A percentile compares a stretch with the other conserved stretches of the same genome.
These are phyloP conservation scores for Ophiocordyceps australis DNA, from an alignment of 2,329 filamentous ascomycete genomes.

Conservation along the genomic window DNA sequence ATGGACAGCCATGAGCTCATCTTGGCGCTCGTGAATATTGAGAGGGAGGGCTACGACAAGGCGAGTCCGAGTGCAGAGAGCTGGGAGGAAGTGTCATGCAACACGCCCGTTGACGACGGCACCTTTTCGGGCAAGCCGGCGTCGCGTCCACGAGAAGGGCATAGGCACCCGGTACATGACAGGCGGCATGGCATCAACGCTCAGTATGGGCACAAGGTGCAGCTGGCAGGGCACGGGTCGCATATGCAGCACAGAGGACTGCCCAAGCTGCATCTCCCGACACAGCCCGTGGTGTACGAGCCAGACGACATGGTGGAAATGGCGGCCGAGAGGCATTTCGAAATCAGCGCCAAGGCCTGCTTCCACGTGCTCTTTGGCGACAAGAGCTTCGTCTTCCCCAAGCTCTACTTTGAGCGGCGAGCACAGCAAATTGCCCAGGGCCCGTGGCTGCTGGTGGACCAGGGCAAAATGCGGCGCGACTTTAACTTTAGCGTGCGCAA, in stretches of 20 bases:
- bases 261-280: conserved; percentile 66
- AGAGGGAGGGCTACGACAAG: conserved; percentile 38
- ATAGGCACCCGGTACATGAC: conserved; percentile 7
- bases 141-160: conserved; percentile 8
- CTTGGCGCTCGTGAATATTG: conserved; percentile 55
- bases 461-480: conserved; percentile 54
- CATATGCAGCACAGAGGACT: conserved; percentile 14
- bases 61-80: conserved; percentile 62
- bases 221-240: neutral
- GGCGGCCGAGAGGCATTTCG: conserved; percentile 65
- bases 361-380: conserved; percentile 96
- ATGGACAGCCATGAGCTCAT: conserved; percentile 53
- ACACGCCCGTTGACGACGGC: conserved; percentile 38
- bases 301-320: conserved; percentile 64
- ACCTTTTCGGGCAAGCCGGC: conserved; percentile 20
- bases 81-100: conserved; percentile 66
- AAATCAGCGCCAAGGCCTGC: conserved; percentile 81
- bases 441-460: conserved; percentile 60
- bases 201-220: conserved; percentile 15
- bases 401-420: conserved; percentile 69
- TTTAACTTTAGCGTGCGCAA: conserved; percentile 66
- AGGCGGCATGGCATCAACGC: no score
- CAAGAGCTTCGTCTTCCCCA: conserved; percentile 84
- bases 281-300: conserved; percentile 65
- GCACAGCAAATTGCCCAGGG: conserved; percentile 70